Evolutionary conservation across 176 grass and related monocot genomes (phyloP).

Genomic region (Eragrostis nindensis): DNA sequence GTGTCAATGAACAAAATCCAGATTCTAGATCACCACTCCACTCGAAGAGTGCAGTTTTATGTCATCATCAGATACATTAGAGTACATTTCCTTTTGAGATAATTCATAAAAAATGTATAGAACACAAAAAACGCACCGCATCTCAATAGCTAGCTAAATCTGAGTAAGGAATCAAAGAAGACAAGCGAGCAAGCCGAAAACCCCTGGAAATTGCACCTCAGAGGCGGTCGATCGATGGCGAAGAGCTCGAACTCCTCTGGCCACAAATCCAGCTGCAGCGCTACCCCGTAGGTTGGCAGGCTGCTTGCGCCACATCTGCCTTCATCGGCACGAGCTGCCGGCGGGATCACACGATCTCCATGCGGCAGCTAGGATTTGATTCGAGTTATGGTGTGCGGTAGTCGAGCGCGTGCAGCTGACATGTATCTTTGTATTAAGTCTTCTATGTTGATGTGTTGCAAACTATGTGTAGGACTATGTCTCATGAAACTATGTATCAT

Average conservation of each 20-base stretch:
- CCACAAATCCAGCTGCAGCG: conserved; percentile 79
- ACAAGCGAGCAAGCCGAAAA: background rate
- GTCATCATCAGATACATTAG: background rate
- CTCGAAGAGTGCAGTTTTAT: conserved; percentile 17
- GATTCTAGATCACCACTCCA: conserved; percentile 17
- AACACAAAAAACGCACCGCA: background rate
- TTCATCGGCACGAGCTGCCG: conserved; percentile 42
- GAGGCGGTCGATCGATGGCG: conserved; percentile 93
- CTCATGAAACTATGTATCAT: too few species aligned
- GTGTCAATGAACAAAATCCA: conserved; percentile 8
- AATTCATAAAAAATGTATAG: background rate
- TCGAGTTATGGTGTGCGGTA: background rate
- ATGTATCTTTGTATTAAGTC: too few species aligned
- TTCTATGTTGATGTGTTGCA: too few species aligned
- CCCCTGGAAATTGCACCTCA: conserved; percentile 48
- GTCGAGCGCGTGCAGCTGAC: background rate
- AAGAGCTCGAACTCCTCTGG: conserved; percentile 93
- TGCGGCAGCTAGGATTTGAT: conserved; percentile 23
- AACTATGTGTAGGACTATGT: too few species aligned
- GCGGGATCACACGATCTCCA: conserved; percentile 92
- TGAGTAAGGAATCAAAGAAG: background rate
- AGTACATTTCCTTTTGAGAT: conserved; percentile 22
- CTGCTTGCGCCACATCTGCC: background rate
- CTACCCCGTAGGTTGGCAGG: conserved; percentile 73
- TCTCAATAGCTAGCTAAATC: conserved; percentile 1